phyloP scores from a whole-genome alignment of 257 asterid genomes.

The Scutellaria barbata region DNA sequence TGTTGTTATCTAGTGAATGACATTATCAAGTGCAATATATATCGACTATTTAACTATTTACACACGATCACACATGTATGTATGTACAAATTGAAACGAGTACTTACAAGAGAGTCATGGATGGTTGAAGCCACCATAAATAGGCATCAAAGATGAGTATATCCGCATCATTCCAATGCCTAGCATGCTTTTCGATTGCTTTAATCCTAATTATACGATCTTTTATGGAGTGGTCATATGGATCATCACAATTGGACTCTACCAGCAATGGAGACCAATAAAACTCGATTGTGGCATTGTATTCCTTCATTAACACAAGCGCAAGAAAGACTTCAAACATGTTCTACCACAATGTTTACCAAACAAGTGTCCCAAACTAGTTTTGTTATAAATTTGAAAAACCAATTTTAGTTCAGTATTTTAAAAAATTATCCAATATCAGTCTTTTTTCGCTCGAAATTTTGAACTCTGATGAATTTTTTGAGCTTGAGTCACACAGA shows the following conservation, averaged over 20 bases:
- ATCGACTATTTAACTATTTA: no score
- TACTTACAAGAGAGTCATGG: constrained; percentile 64
- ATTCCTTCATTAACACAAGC: constrained; percentile 50
- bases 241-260: constrained; percentile 83
- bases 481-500: no score
- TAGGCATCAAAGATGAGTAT: constrained; percentile 73
- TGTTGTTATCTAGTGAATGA: no score
- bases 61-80: no score
- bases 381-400: no score
- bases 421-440: no score
- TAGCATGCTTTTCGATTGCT: constrained; percentile 72
- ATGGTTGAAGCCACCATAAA: constrained; percentile 75
- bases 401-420: no score
- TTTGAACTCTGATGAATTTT: no score
- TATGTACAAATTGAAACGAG: neutral
- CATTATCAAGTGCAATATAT: no score
- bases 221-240: constrained; percentile 44
- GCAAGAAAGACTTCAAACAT: neutral
- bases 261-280: constrained; percentile 90
- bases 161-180: constrained; percentile 82
- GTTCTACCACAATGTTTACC: neutral
- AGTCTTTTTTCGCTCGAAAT: no score
- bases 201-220: constrained; percentile 53
- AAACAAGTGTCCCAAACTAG: no score
- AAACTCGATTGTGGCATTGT: constrained; percentile 73